These are phyloP conservation scores for Phialemoniopsis sp. DNA, from an alignment of 2,329 filamentous ascomycete genomes.

Conservation along the genomic window DNA sequence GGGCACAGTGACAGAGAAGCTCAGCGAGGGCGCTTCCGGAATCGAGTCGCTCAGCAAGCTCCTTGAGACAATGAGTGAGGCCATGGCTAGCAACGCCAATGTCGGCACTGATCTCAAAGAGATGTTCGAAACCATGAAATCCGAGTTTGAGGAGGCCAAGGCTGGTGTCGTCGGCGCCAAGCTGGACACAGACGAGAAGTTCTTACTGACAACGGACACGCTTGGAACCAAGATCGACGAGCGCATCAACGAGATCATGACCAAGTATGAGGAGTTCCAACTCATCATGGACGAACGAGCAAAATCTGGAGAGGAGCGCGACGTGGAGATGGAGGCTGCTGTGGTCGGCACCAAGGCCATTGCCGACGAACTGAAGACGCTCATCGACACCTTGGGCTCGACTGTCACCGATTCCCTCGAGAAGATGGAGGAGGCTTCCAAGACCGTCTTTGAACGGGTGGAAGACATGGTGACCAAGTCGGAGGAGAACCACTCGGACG, in stretches of 20 bases:
- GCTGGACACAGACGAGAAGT: conserved; percentile 79
- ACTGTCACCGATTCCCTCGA: conserved; percentile 79
- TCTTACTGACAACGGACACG: conserved; percentile 51
- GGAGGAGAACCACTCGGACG: conserved; percentile 70
- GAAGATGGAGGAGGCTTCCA: conserved; percentile 82
- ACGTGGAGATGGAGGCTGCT: conserved; percentile 68
- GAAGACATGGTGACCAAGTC: conserved; percentile 73
- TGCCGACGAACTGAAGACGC: conserved; percentile 80
- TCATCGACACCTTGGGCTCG: conserved; percentile 80
- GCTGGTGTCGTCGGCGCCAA: conserved; percentile 76
- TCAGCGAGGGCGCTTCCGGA: conserved; percentile 70
- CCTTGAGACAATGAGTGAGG: conserved; percentile 63
- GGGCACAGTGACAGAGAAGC: conserved; percentile 68
- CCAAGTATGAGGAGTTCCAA: conserved; percentile 86
- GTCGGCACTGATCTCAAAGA: conserved; percentile 63
- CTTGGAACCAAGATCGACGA: conserved; percentile 56
- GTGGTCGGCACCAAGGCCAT: conserved; percentile 72
- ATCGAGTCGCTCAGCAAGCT: conserved; percentile 70
- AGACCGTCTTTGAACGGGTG: conserved; percentile 78
- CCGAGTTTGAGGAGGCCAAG: conserved; percentile 84
- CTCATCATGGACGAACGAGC: conserved; percentile 68
- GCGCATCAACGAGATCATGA: conserved; percentile 70
- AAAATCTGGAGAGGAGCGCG: conserved; percentile 68
- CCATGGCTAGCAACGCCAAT: conserved; percentile 51
- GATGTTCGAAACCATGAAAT: conserved; percentile 70